A percentile compares a stretch with the other conserved stretches of the same genome.
Evolutionary conservation across 2,329 filamentous ascomycete species (phyloP).

Genomic region (Diaporthe citriasiana): DNA sequence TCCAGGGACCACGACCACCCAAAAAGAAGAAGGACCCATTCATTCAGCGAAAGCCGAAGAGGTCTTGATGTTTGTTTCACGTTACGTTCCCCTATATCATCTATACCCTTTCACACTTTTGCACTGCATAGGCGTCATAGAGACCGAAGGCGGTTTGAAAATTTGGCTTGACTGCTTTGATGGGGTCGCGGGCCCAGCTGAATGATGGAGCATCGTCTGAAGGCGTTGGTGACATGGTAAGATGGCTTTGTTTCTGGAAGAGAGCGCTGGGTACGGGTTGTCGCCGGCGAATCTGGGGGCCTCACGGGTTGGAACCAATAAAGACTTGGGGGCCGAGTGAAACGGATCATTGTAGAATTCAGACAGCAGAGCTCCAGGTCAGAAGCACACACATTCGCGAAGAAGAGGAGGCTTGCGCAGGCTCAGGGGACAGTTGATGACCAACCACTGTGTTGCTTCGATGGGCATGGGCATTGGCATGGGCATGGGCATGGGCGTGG

Average conservation of each 20-base stretch:
- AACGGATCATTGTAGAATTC: neutral
- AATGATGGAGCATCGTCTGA: slow-evolving; percentile 21
- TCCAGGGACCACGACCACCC: slow-evolving; percentile 25
- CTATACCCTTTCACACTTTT: slow-evolving; percentile 22
- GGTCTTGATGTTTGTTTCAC: slow-evolving; percentile 21
- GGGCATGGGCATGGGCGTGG: neutral
- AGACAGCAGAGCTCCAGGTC: slow-evolving; percentile 23
- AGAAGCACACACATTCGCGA: neutral
- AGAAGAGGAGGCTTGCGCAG: slow-evolving; percentile 22
- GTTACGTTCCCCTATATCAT: neutral
- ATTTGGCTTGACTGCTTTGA: slow-evolving; percentile 3
- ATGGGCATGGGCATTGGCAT: slow-evolving; percentile 1
- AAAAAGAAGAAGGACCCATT: slow-evolving; percentile 58
- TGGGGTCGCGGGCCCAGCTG: neutral
- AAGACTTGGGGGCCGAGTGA: neutral
- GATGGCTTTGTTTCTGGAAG: neutral
- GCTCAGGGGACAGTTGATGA: slow-evolving; percentile 1
- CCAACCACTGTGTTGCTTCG: neutral
- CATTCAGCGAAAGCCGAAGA: slow-evolving; percentile 56
- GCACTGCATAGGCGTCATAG: slow-evolving; percentile 9
- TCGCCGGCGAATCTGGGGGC: neutral
- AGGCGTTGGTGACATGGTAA: slow-evolving; percentile 3
- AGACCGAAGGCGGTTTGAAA: neutral
- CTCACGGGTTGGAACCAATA: neutral
- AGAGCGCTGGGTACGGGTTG: neutral